Percentiles rank a stretch among this genome's conserved stretches.
Conservation (phyloP, 2,329 filamentous ascomycete genomes). For the Stagonosporopsis chrysanthemi region DNA sequence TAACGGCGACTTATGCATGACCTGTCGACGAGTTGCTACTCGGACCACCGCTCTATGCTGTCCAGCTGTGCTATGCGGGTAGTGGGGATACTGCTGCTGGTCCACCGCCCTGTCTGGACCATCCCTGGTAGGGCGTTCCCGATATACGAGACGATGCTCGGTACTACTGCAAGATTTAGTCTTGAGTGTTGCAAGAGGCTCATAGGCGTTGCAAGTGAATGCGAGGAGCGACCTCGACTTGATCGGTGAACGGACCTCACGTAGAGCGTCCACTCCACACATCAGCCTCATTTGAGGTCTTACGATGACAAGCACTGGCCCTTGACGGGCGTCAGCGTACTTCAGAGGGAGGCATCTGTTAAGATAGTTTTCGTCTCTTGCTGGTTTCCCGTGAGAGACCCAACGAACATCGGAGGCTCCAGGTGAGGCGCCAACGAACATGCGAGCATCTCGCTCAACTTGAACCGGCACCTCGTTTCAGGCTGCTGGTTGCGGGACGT, state of each 20-base stretch:
- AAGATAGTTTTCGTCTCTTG: constrained; percentile 1
- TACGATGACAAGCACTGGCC: constrained; percentile 1
- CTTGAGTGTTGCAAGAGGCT: constrained; percentile 11
- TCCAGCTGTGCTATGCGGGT: neutral
- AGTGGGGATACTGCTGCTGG: neutral
- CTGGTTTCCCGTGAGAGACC: constrained; percentile 3
- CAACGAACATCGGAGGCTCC: constrained; percentile 7
- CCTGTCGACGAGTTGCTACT: constrained; percentile 1
- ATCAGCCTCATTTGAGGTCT: constrained; percentile 2
- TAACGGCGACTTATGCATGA: constrained; percentile 2
- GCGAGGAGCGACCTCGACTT: constrained; percentile 15
- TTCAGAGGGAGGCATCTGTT: neutral
- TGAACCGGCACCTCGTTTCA: neutral
- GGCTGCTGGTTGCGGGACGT: constrained; percentile 23
- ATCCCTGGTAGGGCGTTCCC: constrained; percentile 5
- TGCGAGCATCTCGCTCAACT: constrained; percentile 18
- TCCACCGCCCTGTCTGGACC: neutral
- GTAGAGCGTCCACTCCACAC: neutral
- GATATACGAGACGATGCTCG: neutral
- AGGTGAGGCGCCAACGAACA: neutral
- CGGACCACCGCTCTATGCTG: constrained; percentile 2
- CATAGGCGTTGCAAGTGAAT: neutral
- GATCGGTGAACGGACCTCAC: neutral
- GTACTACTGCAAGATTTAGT: neutral
- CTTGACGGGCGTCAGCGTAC: neutral